Conservation (phyloP, 2,329 filamentous ascomycete species). For the Ascochyta viciae-villosae region DNA sequence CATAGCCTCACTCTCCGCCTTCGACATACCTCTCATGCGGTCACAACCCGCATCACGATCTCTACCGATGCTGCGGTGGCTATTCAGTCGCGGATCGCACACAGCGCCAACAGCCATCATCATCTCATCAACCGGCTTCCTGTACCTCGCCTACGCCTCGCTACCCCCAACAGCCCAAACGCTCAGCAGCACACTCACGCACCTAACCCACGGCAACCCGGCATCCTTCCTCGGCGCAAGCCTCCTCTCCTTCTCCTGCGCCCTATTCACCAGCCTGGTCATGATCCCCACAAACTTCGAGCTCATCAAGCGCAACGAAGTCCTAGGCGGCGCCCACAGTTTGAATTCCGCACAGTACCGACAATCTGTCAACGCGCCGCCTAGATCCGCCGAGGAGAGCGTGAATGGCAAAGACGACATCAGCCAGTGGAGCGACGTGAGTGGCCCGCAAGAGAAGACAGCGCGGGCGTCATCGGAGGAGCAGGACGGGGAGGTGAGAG, state of each 20-base stretch:
- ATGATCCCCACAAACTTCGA: conserved; percentile 34
- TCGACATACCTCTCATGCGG: conserved; percentile 40
- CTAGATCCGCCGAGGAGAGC: conserved; percentile 28
- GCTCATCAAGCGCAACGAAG: conserved; percentile 35
- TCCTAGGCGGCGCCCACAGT: conserved; percentile 25
- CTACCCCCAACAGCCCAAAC: conserved; percentile 8
- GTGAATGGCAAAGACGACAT: conserved; percentile 30
- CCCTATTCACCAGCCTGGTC: conserved; percentile 22
- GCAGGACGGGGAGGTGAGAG: conserved; percentile 27
- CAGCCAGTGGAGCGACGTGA: conserved; percentile 39
- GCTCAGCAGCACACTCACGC: not conserved
- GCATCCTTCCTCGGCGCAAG: conserved; percentile 25
- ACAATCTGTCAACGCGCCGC: not conserved
- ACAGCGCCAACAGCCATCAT: conserved; percentile 41
- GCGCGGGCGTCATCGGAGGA: conserved; percentile 14
- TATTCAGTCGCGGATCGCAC: conserved; percentile 49
- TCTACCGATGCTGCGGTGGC: conserved; percentile 46
- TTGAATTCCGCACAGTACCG: conserved; percentile 11
- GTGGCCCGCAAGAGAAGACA: conserved; percentile 30
- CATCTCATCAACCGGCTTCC: conserved; percentile 39
- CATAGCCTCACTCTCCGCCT: conserved; percentile 45
- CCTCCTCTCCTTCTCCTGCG: conserved; percentile 27
- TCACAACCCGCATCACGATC: conserved; percentile 49
- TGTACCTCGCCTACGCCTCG: conserved; percentile 30
- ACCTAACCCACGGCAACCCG: conserved; percentile 12